These are phyloP conservation scores for Pugionium dolabratum DNA, from an alignment of 345 rosid species.

Conservation along the genomic window DNA sequence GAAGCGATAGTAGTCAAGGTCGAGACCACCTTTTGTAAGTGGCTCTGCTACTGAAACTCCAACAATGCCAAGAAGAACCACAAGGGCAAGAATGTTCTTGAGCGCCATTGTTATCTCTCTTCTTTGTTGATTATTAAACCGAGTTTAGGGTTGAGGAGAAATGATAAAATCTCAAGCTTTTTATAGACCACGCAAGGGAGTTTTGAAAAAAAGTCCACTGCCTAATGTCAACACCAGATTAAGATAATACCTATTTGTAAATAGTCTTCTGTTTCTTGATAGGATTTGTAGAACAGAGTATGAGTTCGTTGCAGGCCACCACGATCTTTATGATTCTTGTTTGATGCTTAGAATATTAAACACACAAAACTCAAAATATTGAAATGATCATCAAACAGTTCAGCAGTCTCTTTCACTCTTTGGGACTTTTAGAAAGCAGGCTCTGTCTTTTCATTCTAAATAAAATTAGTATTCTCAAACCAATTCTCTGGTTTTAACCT, in stretches of 20 bases:
- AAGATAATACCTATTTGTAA: background rate
- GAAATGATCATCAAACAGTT: background rate
- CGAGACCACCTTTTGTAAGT: background rate
- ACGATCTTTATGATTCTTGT: background rate
- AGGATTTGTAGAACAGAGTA: background rate
- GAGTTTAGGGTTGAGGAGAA: conserved; percentile 2
- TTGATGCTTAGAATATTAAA: background rate
- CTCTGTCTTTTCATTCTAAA: background rate
- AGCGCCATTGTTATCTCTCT: conserved; percentile 34
- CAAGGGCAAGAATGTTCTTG: conserved; percentile 42
- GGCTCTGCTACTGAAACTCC: conserved; percentile 11
- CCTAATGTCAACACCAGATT: conserved; percentile 20
- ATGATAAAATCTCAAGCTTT: background rate
- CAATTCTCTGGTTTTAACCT: background rate
- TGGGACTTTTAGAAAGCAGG: background rate
- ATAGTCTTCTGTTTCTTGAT: background rate
- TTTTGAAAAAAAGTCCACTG: conserved; percentile 32
- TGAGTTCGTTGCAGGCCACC: background rate
- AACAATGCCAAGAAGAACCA: conserved; percentile 40
- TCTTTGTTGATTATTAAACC: conserved; percentile 18
- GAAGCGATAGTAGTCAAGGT: conserved; percentile 38
- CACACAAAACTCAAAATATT: background rate
- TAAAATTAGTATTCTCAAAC: too few species aligned
- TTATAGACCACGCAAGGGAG: conserved; percentile 35
- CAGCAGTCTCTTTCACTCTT: background rate